Percentiles rank a stretch among this genome's conserved stretches.
phyloP scores from a whole-genome alignment of 352 stramenopile species.

The Pythium sp. region DNA sequence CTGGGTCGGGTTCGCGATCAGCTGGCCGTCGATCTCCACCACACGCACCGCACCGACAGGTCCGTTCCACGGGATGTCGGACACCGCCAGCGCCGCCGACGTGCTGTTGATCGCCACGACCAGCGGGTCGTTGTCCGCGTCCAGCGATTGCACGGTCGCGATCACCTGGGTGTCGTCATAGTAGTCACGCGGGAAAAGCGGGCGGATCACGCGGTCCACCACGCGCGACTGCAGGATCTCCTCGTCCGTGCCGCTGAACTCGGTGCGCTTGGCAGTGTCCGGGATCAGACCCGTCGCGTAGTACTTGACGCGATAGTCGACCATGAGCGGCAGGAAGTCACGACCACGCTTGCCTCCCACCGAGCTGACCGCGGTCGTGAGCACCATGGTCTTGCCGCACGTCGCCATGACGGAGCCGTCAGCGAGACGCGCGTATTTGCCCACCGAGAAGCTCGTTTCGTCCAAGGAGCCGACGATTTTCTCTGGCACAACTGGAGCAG shows the following conservation, averaged over 20 bases:
- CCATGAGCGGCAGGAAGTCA: conserved; percentile 90
- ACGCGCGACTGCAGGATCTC: conserved; percentile 96
- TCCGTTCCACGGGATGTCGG: conserved; percentile 88
- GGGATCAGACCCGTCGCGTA: conserved; percentile 87
- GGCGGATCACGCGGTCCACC: conserved; percentile 95
- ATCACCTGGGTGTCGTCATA: conserved; percentile 95
- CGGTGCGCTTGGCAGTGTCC: conserved; percentile 78
- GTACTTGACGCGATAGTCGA: conserved; percentile 93
- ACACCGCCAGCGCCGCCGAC: conserved; percentile 81
- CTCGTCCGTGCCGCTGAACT: conserved; percentile 90
- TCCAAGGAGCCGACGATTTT: conserved; percentile 50
- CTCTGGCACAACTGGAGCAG: conserved; percentile 15
- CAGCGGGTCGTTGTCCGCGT: conserved; percentile 81
- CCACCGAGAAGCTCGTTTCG: conserved; percentile 53
- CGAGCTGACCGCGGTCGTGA: conserved; percentile 82
- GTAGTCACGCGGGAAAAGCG: conserved; percentile 93
- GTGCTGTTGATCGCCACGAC: conserved; percentile 89
- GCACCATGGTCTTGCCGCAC: conserved; percentile 82
- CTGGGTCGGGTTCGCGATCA: conserved; percentile 91
- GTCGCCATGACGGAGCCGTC: conserved; percentile 83
- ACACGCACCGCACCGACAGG: conserved; percentile 90
- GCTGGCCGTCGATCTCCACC: conserved; percentile 73
- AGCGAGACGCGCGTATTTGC: conserved; percentile 81
- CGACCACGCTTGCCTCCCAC: conserved; percentile 37
- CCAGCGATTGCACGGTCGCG: conserved; percentile 86